Conservation (phyloP, 345 rosid species). For the Diplotaxis tenuifolia region DNA sequence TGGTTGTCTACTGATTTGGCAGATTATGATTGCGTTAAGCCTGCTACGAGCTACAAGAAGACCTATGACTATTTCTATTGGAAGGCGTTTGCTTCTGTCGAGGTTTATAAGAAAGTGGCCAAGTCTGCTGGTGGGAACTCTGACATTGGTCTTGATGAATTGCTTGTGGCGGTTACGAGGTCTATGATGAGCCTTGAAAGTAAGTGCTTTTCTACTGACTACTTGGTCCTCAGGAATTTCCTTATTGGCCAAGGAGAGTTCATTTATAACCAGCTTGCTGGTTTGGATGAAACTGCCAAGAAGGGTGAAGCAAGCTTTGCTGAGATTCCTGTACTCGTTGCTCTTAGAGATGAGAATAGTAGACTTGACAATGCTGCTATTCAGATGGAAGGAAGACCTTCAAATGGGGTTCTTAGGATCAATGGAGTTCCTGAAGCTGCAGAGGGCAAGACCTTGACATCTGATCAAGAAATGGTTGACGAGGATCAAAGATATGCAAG, state of each 20-base stretch:
- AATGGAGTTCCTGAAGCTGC: slow-evolving; percentile 37
- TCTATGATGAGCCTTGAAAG: slow-evolving; percentile 52
- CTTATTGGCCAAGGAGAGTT: slow-evolving; percentile 70
- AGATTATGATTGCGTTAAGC: slow-evolving; percentile 57
- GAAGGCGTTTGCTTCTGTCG: slow-evolving; percentile 59
- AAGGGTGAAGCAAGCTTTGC: slow-evolving; percentile 40
- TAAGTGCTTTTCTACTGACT: slow-evolving; percentile 45
- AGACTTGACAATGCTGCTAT: slow-evolving; percentile 33
- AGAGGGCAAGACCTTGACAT: slow-evolving; percentile 19
- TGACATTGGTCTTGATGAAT: slow-evolving; percentile 57
- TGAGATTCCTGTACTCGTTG: slow-evolving; percentile 52
- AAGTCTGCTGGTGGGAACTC: slow-evolving; percentile 55
- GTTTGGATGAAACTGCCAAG: slow-evolving; percentile 60
- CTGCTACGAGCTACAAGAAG: slow-evolving; percentile 52
- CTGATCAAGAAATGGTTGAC: slow-evolving; percentile 8
- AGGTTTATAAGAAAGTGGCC: slow-evolving; percentile 61
- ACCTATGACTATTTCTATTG: slow-evolving; percentile 47
- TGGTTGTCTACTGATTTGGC: slow-evolving; percentile 67
- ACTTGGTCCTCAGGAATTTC: slow-evolving; percentile 47
- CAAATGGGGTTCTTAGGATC: slow-evolving; percentile 43
- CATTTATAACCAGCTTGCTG: slow-evolving; percentile 57
- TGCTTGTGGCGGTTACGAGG: slow-evolving; percentile 60
- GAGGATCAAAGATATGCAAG: slow-evolving; percentile 70
- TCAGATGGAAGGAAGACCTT: slow-evolving; percentile 22
- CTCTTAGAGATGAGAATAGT: slow-evolving; percentile 51